Conservation (phyloP, 208 protist species). For the Leishmania gerbilli region DNA sequence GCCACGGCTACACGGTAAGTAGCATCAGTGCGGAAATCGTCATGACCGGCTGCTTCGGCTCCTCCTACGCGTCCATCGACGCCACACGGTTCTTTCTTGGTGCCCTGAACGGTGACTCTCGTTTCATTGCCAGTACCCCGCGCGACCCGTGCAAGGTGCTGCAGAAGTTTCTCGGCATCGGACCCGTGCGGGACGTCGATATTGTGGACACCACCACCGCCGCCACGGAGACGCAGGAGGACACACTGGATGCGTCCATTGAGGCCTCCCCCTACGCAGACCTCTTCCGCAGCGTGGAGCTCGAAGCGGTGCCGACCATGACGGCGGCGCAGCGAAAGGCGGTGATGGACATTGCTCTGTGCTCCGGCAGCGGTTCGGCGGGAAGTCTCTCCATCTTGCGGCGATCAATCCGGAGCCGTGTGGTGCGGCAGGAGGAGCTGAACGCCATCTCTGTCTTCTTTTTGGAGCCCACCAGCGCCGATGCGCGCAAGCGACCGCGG, state of each 20-base stretch:
- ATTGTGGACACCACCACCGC: constrained; percentile 51
- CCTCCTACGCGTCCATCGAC: constrained; percentile 20
- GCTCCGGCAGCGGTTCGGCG: constrained; percentile 46
- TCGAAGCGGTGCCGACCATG: constrained; percentile 56
- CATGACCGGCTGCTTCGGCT: constrained; percentile 58
- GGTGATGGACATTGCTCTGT: constrained; percentile 72
- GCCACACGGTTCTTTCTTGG: constrained; percentile 57
- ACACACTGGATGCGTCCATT: constrained; percentile 41
- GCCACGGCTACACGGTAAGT: constrained; percentile 60
- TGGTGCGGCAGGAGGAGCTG: constrained; percentile 61
- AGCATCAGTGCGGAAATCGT: constrained; percentile 45
- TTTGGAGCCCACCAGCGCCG: constrained; percentile 22
- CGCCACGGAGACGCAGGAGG: background rate
- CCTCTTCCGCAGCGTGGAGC: constrained; percentile 54
- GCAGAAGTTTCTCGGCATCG: constrained; percentile 54
- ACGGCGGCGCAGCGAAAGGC: constrained; percentile 33
- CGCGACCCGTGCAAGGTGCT: constrained; percentile 36
- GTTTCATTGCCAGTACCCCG: constrained; percentile 37
- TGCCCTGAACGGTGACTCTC: constrained; percentile 56
- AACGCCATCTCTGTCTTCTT: constrained; percentile 84
- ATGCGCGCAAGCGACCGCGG: constrained; percentile 31
- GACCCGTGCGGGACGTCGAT: constrained; percentile 52
- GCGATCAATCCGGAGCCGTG: constrained; percentile 62
- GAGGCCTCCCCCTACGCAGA: constrained; percentile 73
- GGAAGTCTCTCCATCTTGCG: constrained; percentile 69